Conservation (phyloP, 441 rosid species). For the Geranium incanum region DNA sequence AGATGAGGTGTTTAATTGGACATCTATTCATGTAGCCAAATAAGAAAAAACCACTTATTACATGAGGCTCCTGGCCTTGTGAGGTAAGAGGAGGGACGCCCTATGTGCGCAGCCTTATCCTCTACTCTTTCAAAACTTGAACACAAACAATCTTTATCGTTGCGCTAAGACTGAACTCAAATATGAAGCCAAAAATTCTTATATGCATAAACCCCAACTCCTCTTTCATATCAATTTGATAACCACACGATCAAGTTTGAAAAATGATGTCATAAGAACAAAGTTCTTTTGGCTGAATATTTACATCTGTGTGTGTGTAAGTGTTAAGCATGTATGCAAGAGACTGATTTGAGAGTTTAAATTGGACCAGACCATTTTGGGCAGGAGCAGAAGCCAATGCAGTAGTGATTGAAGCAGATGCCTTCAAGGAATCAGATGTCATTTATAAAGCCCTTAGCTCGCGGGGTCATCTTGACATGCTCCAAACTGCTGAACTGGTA, state of each 20-base stretch:
- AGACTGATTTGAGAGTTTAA: background rate
- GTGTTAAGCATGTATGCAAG: background rate
- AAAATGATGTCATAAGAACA: background rate
- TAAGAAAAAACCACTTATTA: too few relatives aligned
- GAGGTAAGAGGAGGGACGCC: too few relatives aligned
- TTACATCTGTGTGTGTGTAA: background rate
- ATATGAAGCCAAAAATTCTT: background rate
- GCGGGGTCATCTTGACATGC: conserved; percentile 75
- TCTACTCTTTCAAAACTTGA: too few relatives aligned
- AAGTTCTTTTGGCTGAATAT: background rate
- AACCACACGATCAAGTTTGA: background rate
- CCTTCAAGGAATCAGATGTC: conserved; percentile 86
- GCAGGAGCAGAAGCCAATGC: conserved; percentile 54
- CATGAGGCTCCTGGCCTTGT: too few relatives aligned
- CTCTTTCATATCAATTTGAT: background rate
- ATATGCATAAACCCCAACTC: conserved; percentile 1
- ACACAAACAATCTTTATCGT: too few relatives aligned
- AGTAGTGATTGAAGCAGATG: conserved; percentile 83
- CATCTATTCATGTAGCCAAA: too few relatives aligned
- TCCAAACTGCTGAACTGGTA: conserved; percentile 79
- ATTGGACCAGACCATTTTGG: conserved; percentile 60
- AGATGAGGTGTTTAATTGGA: background rate
- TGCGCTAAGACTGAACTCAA: too few relatives aligned
- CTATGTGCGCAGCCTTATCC: too few relatives aligned
- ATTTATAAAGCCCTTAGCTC: conserved; percentile 67